Conservation (phyloP, 352 stramenopile species). For the Thraustochytrium striatum region DNA sequence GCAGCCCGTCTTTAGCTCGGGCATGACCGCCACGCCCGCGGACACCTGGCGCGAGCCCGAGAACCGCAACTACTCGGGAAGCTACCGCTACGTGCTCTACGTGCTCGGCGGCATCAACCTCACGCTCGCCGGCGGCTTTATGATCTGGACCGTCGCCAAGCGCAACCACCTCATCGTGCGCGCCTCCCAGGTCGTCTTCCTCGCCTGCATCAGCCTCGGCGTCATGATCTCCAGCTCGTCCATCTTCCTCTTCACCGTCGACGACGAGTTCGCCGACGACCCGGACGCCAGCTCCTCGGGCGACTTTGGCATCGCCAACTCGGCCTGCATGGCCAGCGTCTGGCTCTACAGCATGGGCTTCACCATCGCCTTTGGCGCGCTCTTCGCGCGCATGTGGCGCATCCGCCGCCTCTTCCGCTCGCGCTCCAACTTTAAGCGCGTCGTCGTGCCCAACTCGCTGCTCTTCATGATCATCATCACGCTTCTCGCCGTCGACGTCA, state of each 20-base stretch:
- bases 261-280: background rate
- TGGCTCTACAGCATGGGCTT: constrained; percentile 33
- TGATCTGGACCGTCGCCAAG: background rate
- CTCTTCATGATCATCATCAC: background rate
- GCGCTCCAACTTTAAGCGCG: background rate
- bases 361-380: constrained; percentile 12
- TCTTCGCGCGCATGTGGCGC: constrained; percentile 1
- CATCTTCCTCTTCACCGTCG: constrained; percentile 3
- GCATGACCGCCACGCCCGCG: too few species aligned
- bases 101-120: background rate
- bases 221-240: constrained; percentile 2
- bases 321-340: background rate
- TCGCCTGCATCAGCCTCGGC: background rate
- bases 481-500: background rate
- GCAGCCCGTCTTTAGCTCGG: too few species aligned
- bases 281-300: too few species aligned
- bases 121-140: background rate
- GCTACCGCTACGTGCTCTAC: too few species aligned
- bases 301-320: background rate
- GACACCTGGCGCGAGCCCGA: too few species aligned
- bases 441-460: background rate
- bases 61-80: too few species aligned
- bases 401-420: constrained; percentile 1
- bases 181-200: constrained; percentile 5
- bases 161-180: background rate